phyloP scores from a whole-genome alignment of 805 yeast genomes.

The Candida dajiaensis region DNA sequence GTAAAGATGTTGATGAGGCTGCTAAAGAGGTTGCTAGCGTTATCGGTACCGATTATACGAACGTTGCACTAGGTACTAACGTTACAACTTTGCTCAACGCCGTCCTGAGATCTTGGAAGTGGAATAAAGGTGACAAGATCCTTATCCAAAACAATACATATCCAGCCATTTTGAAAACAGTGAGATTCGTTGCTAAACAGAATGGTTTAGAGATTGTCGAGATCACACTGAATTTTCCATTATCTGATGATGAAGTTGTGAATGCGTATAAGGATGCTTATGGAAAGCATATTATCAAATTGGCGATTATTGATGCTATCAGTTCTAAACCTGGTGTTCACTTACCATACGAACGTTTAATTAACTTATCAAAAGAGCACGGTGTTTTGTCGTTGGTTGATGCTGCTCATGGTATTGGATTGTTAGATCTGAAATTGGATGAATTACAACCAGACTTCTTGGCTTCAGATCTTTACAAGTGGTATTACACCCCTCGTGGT shows the following conservation, averaged over 20 bases:
- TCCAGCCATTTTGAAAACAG: slow-evolving; percentile 7
- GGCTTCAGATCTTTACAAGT: slow-evolving; percentile 62
- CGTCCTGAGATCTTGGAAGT: slow-evolving; percentile 44
- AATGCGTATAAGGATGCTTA: slow-evolving; percentile 26
- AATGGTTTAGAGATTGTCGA: slow-evolving; percentile 31
- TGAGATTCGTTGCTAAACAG: slow-evolving; percentile 19
- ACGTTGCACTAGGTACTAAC: slow-evolving; percentile 45
- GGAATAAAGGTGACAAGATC: slow-evolving; percentile 40
- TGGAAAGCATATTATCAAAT: slow-evolving; percentile 24
- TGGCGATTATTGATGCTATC: slow-evolving; percentile 52
- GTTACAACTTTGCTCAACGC: slow-evolving; percentile 54
- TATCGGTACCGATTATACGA: slow-evolving; percentile 38
- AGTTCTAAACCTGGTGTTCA: slow-evolving; percentile 58
- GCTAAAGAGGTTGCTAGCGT: slow-evolving; percentile 33
- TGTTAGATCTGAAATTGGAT: slow-evolving; percentile 37
- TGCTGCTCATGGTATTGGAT: slow-evolving; percentile 69
- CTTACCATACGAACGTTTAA: slow-evolving; percentile 49
- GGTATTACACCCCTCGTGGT: slow-evolving; percentile 56
- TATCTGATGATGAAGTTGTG: slow-evolving; percentile 36
- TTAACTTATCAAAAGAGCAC: slow-evolving; percentile 38
- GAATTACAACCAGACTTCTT: slow-evolving; percentile 52
- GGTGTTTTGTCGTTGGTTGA: slow-evolving; percentile 53
- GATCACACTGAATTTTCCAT: slow-evolving; percentile 38
- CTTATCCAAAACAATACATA: slow-evolving; percentile 19
- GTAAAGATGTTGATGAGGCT: slow-evolving; percentile 26